Evolutionary conservation across 108 stramenopile species (phyloP), one percentile per base, ranked within the genome.

Genomic region (Nannochloropsis gaditana): DNA sequence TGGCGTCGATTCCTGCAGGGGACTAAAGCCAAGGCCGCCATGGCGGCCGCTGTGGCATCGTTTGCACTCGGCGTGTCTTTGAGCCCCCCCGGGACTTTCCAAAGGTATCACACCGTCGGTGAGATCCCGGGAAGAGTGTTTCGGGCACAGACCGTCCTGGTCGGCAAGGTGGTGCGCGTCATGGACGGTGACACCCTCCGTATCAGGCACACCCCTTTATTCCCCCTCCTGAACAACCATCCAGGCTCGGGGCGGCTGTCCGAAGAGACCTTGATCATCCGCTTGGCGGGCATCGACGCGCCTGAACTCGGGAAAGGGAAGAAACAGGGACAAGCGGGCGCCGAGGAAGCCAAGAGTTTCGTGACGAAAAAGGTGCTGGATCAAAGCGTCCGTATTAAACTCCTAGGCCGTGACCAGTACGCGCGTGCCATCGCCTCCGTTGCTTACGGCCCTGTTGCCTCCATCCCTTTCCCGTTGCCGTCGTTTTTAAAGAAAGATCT

Each of bases 331-430:
- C 59, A 73, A 73, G 19, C 59, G 15, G 15, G 15, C 59, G 59
- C 59, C 5, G 59, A 73, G 6, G 59, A 73, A 73, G 15, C 59
- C 5, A 73, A 73, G 59, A 15, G 59, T 73, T 73, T 73, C 2
- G 59, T 73, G 19, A 73, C 6, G 19, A 73, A 4, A 15, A 73
- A 73, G 19, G 59, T 73, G 19, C 59, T 73, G 19, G 59, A 73
- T n/a, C 59, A 73, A 8, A 73, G 6, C 19, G 59, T 73, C 2
- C 5, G n/a, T 6, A n/a, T 73, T n/a, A 73, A 73, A n/a, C 59
- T 73, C 59, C n/a, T 73, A 73, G 15, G 19, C 59, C 59, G 59
- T 6, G 59, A 73, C 59, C 59, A 73, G 59, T 73, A 73, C 59
- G 59, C 59, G n/a, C 59, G 59, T 6, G 59, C 59, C 59, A n/a